Conservation (phyloP, 805 yeast species). For the Schizosaccharomyces lindneri region DNA sequence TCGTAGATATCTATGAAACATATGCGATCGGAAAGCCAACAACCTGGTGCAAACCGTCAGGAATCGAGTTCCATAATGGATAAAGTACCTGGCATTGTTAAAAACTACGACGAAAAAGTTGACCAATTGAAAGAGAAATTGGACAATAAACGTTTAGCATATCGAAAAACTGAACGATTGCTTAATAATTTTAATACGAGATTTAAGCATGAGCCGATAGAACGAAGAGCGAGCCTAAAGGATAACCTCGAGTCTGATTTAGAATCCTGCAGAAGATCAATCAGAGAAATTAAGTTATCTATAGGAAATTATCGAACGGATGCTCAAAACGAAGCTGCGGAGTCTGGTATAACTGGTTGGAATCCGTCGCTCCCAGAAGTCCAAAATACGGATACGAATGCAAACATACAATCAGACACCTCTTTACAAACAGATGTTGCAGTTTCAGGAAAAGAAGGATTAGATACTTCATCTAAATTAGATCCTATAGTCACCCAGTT, state of each 20-base stretch:
- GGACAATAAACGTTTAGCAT: slow-evolving; percentile 15
- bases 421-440: too few relatives aligned
- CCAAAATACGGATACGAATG: too few relatives aligned
- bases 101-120: background rate
- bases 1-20: background rate
- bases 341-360: too few relatives aligned
- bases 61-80: background rate
- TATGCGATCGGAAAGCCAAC: background rate
- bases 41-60: background rate
- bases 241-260: slow-evolving; percentile 11
- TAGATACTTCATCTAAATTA: too few relatives aligned
- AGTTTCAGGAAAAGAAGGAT: too few relatives aligned
- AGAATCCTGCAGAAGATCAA: slow-evolving; percentile 12
- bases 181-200: slow-evolving; percentile 11
- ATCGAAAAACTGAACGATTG: slow-evolving; percentile 17
- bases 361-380: too few relatives aligned
- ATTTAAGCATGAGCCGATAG: slow-evolving; percentile 1
- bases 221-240: background rate
- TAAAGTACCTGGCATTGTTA: background rate
- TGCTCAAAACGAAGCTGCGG: too few relatives aligned
- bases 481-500: too few relatives aligned
- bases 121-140: slow-evolving; percentile 8
- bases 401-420: too few relatives aligned
- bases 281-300: slow-evolving; percentile 9
- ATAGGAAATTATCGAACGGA: slow-evolving; percentile 5